These are phyloP conservation scores for Botryotinia narcissicola DNA, from an alignment of 2,329 filamentous ascomycete genomes.

Conservation along the genomic window DNA sequence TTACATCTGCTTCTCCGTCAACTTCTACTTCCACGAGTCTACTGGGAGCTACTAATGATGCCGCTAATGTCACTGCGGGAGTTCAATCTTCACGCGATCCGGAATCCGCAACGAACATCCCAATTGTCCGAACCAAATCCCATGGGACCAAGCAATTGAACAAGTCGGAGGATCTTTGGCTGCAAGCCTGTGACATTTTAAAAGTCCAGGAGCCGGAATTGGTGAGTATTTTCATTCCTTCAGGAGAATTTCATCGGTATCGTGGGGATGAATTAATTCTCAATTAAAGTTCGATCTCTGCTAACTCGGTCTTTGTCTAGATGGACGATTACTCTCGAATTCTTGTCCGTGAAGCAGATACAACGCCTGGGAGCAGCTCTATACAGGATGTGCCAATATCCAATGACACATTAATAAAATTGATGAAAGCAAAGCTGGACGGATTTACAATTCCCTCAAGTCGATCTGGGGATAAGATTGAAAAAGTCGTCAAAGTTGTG, in stretches of 20 bases:
- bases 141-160: fast-evolving
- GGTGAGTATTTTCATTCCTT: background rate
- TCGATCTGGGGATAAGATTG: background rate
- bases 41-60: fast-evolving
- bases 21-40: background rate
- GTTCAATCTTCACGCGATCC: background rate
- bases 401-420: background rate
- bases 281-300: background rate
- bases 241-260: background rate
- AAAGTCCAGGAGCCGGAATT: background rate
- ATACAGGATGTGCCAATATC: background rate
- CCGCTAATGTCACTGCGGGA: background rate
- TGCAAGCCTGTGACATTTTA: background rate
- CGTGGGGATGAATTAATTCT: too few species aligned
- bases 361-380: background rate
- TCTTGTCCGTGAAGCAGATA: background rate
- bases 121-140: background rate
- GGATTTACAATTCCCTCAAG: background rate
- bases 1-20: background rate
- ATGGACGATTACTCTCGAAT: background rate
- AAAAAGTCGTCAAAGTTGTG: background rate
- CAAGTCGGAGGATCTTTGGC: background rate
- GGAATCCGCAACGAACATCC: background rate
- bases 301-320: background rate
- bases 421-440: background rate